Conservation (phyloP, 352 stramenopile species). For the Phytophthora cajani region DNA sequence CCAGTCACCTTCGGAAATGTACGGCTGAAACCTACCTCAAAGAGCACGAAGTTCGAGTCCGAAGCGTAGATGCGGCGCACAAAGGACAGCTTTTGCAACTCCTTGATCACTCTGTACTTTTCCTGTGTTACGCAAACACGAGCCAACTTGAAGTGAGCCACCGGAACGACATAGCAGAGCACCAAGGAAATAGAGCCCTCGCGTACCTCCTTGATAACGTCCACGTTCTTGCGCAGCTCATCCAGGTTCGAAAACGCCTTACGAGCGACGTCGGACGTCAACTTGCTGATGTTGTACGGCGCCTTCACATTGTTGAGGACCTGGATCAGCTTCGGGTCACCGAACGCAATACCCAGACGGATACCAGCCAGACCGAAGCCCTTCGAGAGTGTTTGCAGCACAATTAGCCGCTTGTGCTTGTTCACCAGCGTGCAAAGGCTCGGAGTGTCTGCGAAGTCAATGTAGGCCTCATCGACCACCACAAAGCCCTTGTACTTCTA, state of each 20-base stretch:
- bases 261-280: constrained; percentile 90
- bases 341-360: constrained; percentile 93
- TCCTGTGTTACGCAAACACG: constrained; percentile 58
- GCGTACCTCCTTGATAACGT: constrained; percentile 68
- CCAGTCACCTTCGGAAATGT: not conserved
- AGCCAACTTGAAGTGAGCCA: not conserved
- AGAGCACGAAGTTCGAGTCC: constrained; percentile 98
- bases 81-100: constrained; percentile 92
- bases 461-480: constrained; percentile 99
- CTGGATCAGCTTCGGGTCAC: constrained; percentile 93
- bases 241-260: constrained; percentile 70
- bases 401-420: constrained; percentile 94
- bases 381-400: constrained; percentile 98
- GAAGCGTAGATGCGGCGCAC: constrained; percentile 94
- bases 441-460: constrained; percentile 93
- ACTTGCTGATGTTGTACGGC: constrained; percentile 99
- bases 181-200: not conserved
- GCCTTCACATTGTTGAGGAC: constrained; percentile 99
- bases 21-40: constrained; percentile 75
- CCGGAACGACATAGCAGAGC: not conserved
- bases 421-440: constrained; percentile 91
- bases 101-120: constrained; percentile 78
- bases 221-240: constrained; percentile 67
- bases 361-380: constrained; percentile 98
- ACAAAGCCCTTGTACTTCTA: constrained; percentile 93